Evolutionary conservation across 1,284 basidiomycete genomes (phyloP).

Genomic region (Xerocomus alliaceus): DNA sequence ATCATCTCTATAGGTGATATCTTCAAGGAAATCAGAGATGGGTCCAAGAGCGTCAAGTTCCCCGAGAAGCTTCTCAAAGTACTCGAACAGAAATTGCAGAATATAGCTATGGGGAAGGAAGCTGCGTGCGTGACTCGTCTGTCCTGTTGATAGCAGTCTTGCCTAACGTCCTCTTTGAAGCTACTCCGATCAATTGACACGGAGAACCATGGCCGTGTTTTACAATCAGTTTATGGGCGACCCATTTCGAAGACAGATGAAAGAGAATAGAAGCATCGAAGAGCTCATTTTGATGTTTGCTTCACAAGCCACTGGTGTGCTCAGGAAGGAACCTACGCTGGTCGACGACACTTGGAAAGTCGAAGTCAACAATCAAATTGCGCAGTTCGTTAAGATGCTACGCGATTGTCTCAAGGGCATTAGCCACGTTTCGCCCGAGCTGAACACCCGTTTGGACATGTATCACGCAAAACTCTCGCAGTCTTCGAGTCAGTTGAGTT

Average conservation of each 20-base stretch:
- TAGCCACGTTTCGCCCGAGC: slow-evolving; percentile 82
- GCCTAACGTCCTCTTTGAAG: slow-evolving; percentile 48
- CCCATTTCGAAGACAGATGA: slow-evolving; percentile 86
- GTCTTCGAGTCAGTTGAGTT: slow-evolving; percentile 65
- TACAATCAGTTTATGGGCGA: slow-evolving; percentile 89
- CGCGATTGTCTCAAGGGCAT: slow-evolving; percentile 78
- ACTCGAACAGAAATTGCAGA: slow-evolving; percentile 84
- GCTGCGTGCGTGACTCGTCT: slow-evolving; percentile 63
- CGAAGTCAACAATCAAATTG: slow-evolving; percentile 91
- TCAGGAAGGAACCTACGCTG: slow-evolving; percentile 84
- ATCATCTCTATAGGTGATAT: slow-evolving; percentile 82
- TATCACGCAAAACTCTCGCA: slow-evolving; percentile 83
- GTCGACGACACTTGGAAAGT: slow-evolving; percentile 87
- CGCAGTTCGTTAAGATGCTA: slow-evolving; percentile 85
- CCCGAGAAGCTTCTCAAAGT: slow-evolving; percentile 92
- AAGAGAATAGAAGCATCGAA: slow-evolving; percentile 96
- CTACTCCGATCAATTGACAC: slow-evolving; percentile 86
- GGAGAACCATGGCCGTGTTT: slow-evolving; percentile 88
- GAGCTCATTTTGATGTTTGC: slow-evolving; percentile 97
- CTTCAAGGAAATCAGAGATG: slow-evolving; percentile 77
- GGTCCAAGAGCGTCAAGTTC: slow-evolving; percentile 85
- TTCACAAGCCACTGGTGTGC: slow-evolving; percentile 82
- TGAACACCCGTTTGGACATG: slow-evolving; percentile 80
- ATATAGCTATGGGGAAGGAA: slow-evolving; percentile 92
- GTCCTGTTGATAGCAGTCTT: not conserved